Evolutionary conservation across 2,329 filamentous ascomycete species (phyloP).

Genomic region (Hirsutella minnesotensis): DNA sequence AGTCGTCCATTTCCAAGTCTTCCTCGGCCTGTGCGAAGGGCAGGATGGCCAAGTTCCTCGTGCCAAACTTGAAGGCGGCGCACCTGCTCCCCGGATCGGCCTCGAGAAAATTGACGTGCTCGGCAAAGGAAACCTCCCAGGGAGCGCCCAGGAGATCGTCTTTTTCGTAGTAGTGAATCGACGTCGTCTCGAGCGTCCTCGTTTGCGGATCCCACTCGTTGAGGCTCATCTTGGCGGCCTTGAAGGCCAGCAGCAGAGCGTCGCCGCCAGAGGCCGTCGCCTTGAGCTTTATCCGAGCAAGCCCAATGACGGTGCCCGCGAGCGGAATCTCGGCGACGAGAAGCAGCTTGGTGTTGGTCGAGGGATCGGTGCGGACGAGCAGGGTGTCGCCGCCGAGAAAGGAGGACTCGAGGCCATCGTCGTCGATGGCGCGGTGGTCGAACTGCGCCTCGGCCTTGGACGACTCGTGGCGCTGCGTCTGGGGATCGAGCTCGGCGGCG

Average conservation of each 20-base stretch:
- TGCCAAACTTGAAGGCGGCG: conserved; percentile 85
- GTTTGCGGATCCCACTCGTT: conserved; percentile 85
- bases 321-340: conserved; percentile 76
- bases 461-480: conserved; percentile 21
- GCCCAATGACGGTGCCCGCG: conserved; percentile 71
- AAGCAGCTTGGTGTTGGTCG: conserved; percentile 63
- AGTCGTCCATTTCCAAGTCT: conserved; percentile 85
- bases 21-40: conserved; percentile 81
- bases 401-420: conserved; percentile 53
- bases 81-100: conserved; percentile 89
- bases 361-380: conserved; percentile 48
- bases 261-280: conserved; percentile 72
- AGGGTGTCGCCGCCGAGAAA: conserved; percentile 53
- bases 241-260: conserved; percentile 70
- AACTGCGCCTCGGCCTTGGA: conserved; percentile 33
- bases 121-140: conserved; percentile 65
- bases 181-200: conserved; percentile 72
- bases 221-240: conserved; percentile 85
- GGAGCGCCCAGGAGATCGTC: conserved; percentile 76
- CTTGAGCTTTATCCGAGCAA: conserved; percentile 64
- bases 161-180: conserved; percentile 96
- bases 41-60: conserved; percentile 80
- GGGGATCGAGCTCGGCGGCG: conserved; percentile 47
- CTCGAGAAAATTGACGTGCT: conserved; percentile 69
- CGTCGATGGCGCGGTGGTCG: conserved; percentile 43